A percentile compares a stretch with the other conserved stretches of the same genome.
Conservation (phyloP, 805 yeast genomes). For the Nakazawaea populi region DNA sequence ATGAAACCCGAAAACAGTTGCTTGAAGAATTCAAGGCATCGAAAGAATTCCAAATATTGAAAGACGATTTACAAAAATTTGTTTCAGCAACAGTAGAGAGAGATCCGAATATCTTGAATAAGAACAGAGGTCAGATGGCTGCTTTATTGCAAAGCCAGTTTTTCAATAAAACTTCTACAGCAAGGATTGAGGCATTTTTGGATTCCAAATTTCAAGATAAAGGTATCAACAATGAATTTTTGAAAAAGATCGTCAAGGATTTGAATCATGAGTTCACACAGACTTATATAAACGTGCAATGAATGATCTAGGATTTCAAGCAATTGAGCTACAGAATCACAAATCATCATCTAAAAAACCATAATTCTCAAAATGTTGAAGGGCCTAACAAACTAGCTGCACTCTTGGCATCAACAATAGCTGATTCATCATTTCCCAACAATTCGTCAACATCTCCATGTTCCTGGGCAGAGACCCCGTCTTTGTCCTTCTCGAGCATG, state of each 20-base stretch:
- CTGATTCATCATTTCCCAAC: slow-evolving; percentile 8
- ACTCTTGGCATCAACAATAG: slow-evolving; percentile 65
- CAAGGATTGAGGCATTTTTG: slow-evolving; percentile 7
- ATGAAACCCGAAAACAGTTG: slow-evolving; percentile 29
- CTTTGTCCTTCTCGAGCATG: neutral
- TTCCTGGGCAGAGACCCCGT: neutral
- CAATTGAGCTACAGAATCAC: neutral
- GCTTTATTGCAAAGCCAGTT: slow-evolving; percentile 42
- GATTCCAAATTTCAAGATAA: slow-evolving; percentile 1
- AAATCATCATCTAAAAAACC: neutral
- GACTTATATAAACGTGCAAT: neutral
- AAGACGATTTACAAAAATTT: slow-evolving; percentile 33
- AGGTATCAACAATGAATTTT: slow-evolving; percentile 2
- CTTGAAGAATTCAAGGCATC: slow-evolving; percentile 34
- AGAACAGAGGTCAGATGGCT: slow-evolving; percentile 38
- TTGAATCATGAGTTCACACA: slow-evolving; percentile 5
- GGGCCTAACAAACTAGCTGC: slow-evolving; percentile 82
- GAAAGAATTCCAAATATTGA: slow-evolving; percentile 33
- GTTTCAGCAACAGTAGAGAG: slow-evolving; percentile 33
- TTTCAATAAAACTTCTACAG: slow-evolving; percentile 15
- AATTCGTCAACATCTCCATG: slow-evolving; percentile 16
- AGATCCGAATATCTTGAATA: slow-evolving; percentile 33
- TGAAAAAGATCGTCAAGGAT: slow-evolving; percentile 4
- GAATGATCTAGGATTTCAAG: neutral
- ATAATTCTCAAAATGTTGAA: slow-evolving; percentile 49